A percentile compares a stretch with the other conserved stretches of the same genome.
Evolutionary conservation across 176 grass and related monocot species (phyloP).

Genomic region (Ampelocalamus luodianensis): DNA sequence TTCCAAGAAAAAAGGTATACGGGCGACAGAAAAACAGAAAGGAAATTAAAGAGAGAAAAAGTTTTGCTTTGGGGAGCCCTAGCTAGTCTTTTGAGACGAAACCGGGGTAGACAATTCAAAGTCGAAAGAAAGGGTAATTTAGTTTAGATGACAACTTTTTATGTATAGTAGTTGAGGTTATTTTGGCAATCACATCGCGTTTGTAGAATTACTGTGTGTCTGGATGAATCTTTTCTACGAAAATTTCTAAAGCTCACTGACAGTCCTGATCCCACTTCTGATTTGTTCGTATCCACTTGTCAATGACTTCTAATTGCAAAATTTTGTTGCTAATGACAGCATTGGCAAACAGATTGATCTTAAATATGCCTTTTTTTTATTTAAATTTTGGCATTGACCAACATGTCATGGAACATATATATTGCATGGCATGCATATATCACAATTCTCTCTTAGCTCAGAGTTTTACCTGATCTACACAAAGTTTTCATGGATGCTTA

Average conservation of each 20-base stretch:
- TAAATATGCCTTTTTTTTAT: background rate
- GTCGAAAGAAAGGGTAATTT: background rate
- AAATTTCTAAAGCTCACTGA: background rate
- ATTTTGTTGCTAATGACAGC: background rate
- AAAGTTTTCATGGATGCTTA: background rate
- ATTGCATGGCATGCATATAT: background rate
- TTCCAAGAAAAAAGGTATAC: background rate
- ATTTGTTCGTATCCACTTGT: background rate
- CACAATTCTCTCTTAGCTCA: background rate
- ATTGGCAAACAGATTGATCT: background rate
- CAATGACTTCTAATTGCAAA: background rate
- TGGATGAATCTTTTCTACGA: background rate
- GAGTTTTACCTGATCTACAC: background rate
- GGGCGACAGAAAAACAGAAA: background rate
- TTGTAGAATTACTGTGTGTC: background rate
- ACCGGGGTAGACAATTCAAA: background rate
- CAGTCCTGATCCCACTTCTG: background rate
- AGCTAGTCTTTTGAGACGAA: conserved; percentile 11
- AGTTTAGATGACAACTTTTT: background rate
- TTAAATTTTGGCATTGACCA: background rate
- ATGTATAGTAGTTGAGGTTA: background rate
- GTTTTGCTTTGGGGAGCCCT: conserved; percentile 28
- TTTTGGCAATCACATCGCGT: background rate
- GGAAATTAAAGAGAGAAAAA: conserved; percentile 5
- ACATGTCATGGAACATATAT: background rate